Evolutionary conservation across 2,329 filamentous ascomycete species (phyloP).

Genomic region (Decorospora gaudefroyi): DNA sequence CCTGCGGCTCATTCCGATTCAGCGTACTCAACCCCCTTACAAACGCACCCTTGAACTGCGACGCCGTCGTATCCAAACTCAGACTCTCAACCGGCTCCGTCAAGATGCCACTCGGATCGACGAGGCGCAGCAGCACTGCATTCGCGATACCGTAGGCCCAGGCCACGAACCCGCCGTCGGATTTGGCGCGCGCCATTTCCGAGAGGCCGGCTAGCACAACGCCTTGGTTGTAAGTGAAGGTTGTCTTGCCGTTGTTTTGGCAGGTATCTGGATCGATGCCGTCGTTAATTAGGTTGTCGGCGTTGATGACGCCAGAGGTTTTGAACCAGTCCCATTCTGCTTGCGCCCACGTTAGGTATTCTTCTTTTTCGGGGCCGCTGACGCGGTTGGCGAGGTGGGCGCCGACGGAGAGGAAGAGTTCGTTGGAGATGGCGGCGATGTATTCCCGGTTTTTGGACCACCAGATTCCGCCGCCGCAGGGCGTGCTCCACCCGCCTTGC

Average conservation of each 20-base stretch:
- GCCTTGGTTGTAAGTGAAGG: conserved; percentile 64
- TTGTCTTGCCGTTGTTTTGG: conserved; percentile 57
- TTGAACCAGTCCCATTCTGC: conserved; percentile 61
- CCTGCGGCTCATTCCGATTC: conserved; percentile 30
- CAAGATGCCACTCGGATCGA: conserved; percentile 36
- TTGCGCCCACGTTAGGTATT: conserved; percentile 57
- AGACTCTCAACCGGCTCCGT: conserved; percentile 33
- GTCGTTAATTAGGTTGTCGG: conserved; percentile 58
- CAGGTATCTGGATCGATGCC: conserved; percentile 56
- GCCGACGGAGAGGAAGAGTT: conserved; percentile 61
- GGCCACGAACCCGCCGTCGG: conserved; percentile 31
- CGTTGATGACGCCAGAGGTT: conserved; percentile 57
- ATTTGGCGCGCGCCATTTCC: conserved; percentile 57
- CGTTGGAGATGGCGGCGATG: conserved; percentile 63
- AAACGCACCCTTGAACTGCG: conserved; percentile 48
- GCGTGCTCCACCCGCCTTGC: conserved; percentile 55
- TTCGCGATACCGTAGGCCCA: conserved; percentile 37
- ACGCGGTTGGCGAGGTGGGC: conserved; percentile 59
- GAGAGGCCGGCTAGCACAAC: conserved; percentile 60
- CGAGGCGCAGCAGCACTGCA: conserved; percentile 33
- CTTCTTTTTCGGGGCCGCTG: conserved; percentile 40
- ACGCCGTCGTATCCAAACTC: conserved; percentile 36
- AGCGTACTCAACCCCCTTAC: conserved; percentile 42
- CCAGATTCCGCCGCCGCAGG: conserved; percentile 59
- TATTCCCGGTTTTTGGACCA: conserved; percentile 60